Base-by-base conservation (phyloP, 352 stramenopile genomes). In the Pythium aquatile region DNA sequence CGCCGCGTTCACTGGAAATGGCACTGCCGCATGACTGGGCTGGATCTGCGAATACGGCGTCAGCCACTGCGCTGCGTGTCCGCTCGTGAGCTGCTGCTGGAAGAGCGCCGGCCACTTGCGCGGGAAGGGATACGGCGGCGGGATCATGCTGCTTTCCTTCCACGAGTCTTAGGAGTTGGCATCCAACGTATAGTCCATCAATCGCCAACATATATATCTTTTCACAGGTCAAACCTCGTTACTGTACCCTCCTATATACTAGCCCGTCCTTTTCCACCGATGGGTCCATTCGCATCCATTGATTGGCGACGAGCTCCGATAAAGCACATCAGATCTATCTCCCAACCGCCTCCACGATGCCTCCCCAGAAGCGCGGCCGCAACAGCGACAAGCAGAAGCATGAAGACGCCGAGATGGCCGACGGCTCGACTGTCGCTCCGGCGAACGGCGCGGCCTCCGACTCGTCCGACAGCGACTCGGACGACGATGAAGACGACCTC, bases 51-150 rank as follows among this genome's bases (percentile, higher is more conserved):
- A 76, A 11, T 33, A 65, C 1, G 81, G 78, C 10, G 66, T 83
- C 20, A 94, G 73, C 85, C 85, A 94, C 7, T 39, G 26, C 30
- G 58, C 32, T 60, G 13, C 37, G 14, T 28, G 14, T 10, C 26
- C 29, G 28, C n/a, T 13, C n/a, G 32, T 33, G 17, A 55, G 62
- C 33, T 73, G 66, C 42, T 69, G 66, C 42, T 78, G 68, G 40
- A 85, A 79, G 28, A 92, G 47, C 42, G 59, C 49, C 47, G 74
- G 66, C 85, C 85, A 94, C 39, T 64, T 73, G 58, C 90, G 77
- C 17, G 81, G 82, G 65, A 94, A 91, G 65, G 85, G 85, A 71
- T 83, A 94, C 63, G 85, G 85, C 63, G 85, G 85, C 53, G 80
- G 85, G 55, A 92, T 84, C 61, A 78, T 83, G 47, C 10, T 37